Evolutionary conservation across 2,329 filamentous ascomycete species (phyloP), one percentile per base, ranked within the genome.

Genomic region (Fusarium avenaceum): DNA sequence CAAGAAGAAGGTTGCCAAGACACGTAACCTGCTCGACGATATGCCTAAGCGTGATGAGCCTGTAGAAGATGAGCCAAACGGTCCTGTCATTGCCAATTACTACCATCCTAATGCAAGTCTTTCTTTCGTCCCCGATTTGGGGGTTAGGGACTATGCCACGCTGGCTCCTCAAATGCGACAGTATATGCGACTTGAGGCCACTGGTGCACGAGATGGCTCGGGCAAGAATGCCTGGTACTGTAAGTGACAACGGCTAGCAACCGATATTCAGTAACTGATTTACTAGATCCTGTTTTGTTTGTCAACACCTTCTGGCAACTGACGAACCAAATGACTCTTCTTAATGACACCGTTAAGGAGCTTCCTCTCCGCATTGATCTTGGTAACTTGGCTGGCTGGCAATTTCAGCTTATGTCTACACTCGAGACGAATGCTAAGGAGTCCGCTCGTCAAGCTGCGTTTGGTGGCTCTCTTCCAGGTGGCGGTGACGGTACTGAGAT

Each of bases 281-380:
- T 30, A 30, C 2, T 53, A 84, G 83, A 89, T 76, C 96, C 96
- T 6, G 88, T 97, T 44, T 81, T 98, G 39, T 99, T 93, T 77
- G 84, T 96, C 76, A 99, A 99, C 81, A 96, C 92, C 6, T 99
- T 99, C 81, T 99, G 96, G 96, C 95, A 98, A 80, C 85, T 99
- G 68, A 92, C 88, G 76, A 90, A 86, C 67, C 93, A 98, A 73
- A 98, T 98, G 95, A 93, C 87, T 22, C 86, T 94, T 70, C 83
- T 99, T 50, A 99, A 99, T 78, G 91, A 93, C 17, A 98, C 96
- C 0, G 92, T 97, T 72, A 90, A 89, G 74, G 89, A 88, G 22
- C 83, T 97, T 26, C 93, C 94, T 4, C 83, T 98, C 65, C 92
- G 93, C 65, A 90, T 98, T 66, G 90, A 94, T 63, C 84, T 98